A percentile compares a stretch with the other conserved stretches of the same genome.
Conservation (phyloP, 305 asterid genomes). For the Withania somnifera region DNA sequence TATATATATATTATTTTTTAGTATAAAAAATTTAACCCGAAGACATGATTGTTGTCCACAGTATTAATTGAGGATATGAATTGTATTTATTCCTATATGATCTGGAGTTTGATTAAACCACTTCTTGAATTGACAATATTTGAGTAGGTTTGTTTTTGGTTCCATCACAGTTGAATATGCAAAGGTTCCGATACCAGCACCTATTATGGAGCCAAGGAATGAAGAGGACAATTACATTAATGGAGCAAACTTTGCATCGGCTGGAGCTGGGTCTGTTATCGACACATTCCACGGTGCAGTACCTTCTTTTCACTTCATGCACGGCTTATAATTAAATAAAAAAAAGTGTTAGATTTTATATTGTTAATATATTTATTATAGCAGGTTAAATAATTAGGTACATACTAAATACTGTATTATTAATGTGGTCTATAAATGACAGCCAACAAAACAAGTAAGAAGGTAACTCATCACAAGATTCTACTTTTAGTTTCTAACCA, state of each 20-base stretch:
- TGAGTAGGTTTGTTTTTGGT: not conserved
- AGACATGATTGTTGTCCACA: too few relatives aligned
- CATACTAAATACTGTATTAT: not conserved
- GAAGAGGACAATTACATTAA: not conserved
- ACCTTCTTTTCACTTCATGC: not conserved
- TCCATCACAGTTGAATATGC: slow-evolving; percentile 38
- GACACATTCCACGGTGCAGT: slow-evolving; percentile 51
- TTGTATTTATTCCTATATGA: not conserved
- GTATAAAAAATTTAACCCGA: too few relatives aligned
- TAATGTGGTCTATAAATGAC: not conserved
- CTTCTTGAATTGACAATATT: too few relatives aligned
- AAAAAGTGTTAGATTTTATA: not conserved
- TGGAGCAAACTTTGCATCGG: slow-evolving; percentile 68
- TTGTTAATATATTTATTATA: not conserved
- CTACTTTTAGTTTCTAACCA: not conserved
- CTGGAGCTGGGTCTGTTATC: slow-evolving; percentile 55
- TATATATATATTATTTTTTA: too few relatives aligned
- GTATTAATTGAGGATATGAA: not conserved
- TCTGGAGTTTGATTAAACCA: not conserved
- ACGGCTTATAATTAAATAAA: too few relatives aligned
- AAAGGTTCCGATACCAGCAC: slow-evolving; percentile 31
- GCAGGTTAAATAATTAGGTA: not conserved
- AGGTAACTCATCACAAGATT: not conserved
- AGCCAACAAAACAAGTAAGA: not conserved
- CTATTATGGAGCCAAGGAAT: slow-evolving; percentile 32